Conservation (phyloP, 2,329 filamentous ascomycete genomes). For the Diplodia intermedia region DNA sequence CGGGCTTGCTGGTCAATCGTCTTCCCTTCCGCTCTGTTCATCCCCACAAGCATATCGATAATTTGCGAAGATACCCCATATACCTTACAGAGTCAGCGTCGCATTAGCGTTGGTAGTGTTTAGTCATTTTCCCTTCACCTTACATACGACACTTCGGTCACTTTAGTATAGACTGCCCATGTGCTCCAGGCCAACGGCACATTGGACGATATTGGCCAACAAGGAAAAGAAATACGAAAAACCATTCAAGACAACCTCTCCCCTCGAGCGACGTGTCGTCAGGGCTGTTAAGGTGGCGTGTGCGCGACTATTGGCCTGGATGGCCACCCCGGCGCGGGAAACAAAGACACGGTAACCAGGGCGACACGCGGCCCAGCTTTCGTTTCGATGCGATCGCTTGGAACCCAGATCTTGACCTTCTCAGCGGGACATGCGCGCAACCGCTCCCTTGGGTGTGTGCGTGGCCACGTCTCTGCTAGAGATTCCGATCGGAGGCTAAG, state of each 20-base stretch:
- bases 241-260: not conserved
- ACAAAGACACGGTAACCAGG: not conserved
- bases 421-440: not conserved
- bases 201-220: not conserved
- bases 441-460: not conserved
- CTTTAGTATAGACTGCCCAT: not conserved
- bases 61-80: conserved; percentile 32
- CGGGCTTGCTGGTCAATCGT: conserved; percentile 24
- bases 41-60: not conserved
- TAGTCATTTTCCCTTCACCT: conserved; percentile 9
- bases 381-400: conserved; percentile 2
- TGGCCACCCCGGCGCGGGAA: not conserved
- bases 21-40: not conserved
- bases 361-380: not conserved
- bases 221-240: not conserved
- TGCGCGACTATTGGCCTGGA: not conserved
- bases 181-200: too few species aligned
- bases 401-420: not conserved
- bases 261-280: not conserved
- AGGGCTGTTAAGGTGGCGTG: conserved; percentile 14
- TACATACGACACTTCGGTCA: not conserved
- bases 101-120: conserved; percentile 22
- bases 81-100: conserved; percentile 23
- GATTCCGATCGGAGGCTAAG: not conserved
- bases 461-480: not conserved